These are phyloP conservation scores for Pythium biforme DNA, from an alignment of 352 stramenopile species.

Conservation along the genomic window DNA sequence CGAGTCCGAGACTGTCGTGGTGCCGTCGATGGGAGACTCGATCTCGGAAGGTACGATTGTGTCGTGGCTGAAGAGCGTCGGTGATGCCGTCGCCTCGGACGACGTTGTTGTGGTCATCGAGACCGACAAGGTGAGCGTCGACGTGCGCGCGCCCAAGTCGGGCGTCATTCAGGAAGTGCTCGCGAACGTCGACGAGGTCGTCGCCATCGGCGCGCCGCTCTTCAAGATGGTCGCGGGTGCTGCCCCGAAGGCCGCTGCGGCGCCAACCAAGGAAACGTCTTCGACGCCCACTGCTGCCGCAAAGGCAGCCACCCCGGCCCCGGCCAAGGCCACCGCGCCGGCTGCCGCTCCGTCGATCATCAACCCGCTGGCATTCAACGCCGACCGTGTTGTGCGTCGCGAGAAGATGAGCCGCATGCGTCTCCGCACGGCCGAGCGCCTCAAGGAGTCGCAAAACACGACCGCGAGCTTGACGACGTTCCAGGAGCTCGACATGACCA, in stretches of 20 bases:
- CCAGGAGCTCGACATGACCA: conserved; percentile 98
- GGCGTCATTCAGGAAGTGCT: conserved; percentile 91
- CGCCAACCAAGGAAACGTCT: conserved; percentile 23
- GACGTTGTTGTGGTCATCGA: conserved; percentile 97
- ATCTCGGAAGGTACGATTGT: conserved; percentile 97
- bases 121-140: conserved; percentile 95
- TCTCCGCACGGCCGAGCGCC: conserved; percentile 93
- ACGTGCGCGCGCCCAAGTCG: conserved; percentile 84
- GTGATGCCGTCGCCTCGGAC: conserved; percentile 91
- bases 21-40: conserved; percentile 90
- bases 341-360: conserved; percentile 23
- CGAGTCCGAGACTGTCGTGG: conserved; percentile 54
- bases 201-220: conserved; percentile 92
- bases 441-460: conserved; percentile 99
- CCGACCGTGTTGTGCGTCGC: conserved; percentile 54
- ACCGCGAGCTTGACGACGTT: conserved; percentile 99
- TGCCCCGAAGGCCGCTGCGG: conserved; percentile 25
- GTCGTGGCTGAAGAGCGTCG: conserved; percentile 90
- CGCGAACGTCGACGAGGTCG: conserved; percentile 93
- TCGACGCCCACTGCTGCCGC: conserved; percentile 23
- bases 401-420: conserved; percentile 99
- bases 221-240: conserved; percentile 89
- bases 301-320: conserved; percentile 28
- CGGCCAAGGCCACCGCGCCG: conserved; percentile 15
- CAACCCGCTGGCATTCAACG: conserved; percentile 50